Evolutionary conservation across 495 filamentous ascomycete species (phyloP), one percentile per base, ranked within the genome.

Genomic region (Trichoderma reesei): DNA sequence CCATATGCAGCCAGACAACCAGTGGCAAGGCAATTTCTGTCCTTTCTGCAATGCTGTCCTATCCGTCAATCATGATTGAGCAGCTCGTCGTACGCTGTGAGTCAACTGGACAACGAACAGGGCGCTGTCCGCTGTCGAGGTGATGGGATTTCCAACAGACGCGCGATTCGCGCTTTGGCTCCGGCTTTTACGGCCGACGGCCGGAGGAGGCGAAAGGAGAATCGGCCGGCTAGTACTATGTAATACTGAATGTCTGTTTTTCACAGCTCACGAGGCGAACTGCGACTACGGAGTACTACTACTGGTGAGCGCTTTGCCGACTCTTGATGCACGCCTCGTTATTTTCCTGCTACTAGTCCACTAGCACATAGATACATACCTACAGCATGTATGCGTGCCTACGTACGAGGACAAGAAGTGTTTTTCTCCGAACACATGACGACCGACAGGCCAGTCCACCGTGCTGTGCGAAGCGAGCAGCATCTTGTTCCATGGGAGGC

Each of bases 211-310:
- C 51, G 20, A 33, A 34, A n/a, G 51, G 51, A 56, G 26, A 56
- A 56, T 56, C 51, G 51, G 51, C 51, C 51, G 51, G 51, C 51
- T 56, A 56, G 34, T 56, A 33, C 51, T 56, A n/a, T n/a, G 51
- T 13, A 48, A 18, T n/a, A 18, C 44, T 48, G 16, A 39, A 39
- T 39, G 4, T 39, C 37, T 39, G n/a, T 39, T 39, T 39, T 10
- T 10, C 37, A 5, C 37, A 39, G 37, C n/a, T n/a, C n/a, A n/a
- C n/a, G n/a, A n/a, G n/a, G n/a, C n/a, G n/a, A n/a, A n/a, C n/a
- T n/a, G n/a, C n/a, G n/a, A n/a, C n/a, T n/a, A n/a, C n/a, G n/a
- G n/a, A n/a, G n/a, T n/a, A n/a, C 37, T 4, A 39, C 37, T 39
- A 39, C n/a, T 26, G 44, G n/a, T n/a, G n/a, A 14, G 9, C 26